phyloP scores from a whole-genome alignment of 768 basidiomycete species.

The Leccinellum rugosiceps region DNA sequence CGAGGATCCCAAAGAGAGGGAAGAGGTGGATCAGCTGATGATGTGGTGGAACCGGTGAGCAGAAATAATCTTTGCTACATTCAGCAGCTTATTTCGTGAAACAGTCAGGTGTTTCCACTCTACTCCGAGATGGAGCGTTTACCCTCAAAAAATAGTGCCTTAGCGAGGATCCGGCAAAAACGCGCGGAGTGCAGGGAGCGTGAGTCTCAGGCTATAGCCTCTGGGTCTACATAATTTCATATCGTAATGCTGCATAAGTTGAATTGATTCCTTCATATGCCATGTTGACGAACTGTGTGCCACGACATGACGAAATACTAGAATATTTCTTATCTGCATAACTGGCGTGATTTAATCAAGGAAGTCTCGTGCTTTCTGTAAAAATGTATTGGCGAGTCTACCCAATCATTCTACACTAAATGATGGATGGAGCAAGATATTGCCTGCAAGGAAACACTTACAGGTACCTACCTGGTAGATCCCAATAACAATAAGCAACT shows the following conservation, averaged over 20 bases:
- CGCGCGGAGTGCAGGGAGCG: background rate
- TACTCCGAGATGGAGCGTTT: background rate
- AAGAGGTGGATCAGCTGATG: too few relatives aligned
- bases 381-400: too few relatives aligned
- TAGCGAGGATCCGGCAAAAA: background rate
- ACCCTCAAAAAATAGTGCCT: background rate
- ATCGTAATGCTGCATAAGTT: background rate
- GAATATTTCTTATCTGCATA: too few relatives aligned
- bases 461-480: background rate
- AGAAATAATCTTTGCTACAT: background rate
- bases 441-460: background rate
- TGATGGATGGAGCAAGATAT: background rate
- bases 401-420: too few relatives aligned
- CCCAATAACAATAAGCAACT: background rate
- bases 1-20: too few relatives aligned
- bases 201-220: background rate
- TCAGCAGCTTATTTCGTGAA: background rate
- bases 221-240: background rate
- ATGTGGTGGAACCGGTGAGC: background rate
- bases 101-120: background rate
- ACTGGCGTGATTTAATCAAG: too few relatives aligned
- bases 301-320: too few relatives aligned
- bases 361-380: too few relatives aligned
- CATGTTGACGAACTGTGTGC: too few relatives aligned
- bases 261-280: too few relatives aligned